Percentiles rank a stretch among this genome's conserved stretches.
phyloP scores from a whole-genome alignment of 2,329 filamentous ascomycete species.

The Paracoccidioides lutzii region DNA sequence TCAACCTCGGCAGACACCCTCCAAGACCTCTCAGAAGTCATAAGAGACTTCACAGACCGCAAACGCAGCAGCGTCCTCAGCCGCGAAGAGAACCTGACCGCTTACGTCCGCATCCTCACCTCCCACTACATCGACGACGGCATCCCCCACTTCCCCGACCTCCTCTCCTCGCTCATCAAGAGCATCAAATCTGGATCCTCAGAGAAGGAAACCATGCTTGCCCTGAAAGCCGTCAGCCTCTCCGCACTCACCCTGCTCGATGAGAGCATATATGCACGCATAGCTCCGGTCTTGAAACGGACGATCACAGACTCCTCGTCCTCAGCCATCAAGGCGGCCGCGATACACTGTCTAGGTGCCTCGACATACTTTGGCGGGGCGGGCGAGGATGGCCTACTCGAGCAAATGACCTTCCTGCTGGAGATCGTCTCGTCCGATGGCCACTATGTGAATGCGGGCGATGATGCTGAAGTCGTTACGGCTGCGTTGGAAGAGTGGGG shows the following conservation, averaged over 20 bases:
- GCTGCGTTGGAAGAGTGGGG: conserved; percentile 69
- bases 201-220: conserved; percentile 55
- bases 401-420: conserved; percentile 61
- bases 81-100: conserved; percentile 51
- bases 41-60: conserved; percentile 60
- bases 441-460: conserved; percentile 54
- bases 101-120: conserved; percentile 53
- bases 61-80: conserved; percentile 65
- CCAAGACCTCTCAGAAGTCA: conserved; percentile 51
- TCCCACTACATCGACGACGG: conserved; percentile 53
- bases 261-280: conserved; percentile 52
- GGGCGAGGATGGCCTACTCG: conserved; percentile 51
- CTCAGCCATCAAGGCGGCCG: conserved; percentile 50
- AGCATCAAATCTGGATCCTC: conserved; percentile 58
- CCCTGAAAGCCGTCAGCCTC: conserved; percentile 58
- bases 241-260: conserved; percentile 56
- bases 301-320: conserved; percentile 56
- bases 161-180: conserved; percentile 53
- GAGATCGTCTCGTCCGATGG: conserved; percentile 74
- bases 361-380: conserved; percentile 65
- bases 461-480: conserved; percentile 57
- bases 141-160: conserved; percentile 46
- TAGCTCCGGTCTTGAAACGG: conserved; percentile 46
- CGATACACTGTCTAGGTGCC: conserved; percentile 62
- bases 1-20: conserved; percentile 41